These are phyloP conservation scores for Colletotrichum plurivorum DNA, from an alignment of 2,329 filamentous ascomycete species.

Conservation along the genomic window DNA sequence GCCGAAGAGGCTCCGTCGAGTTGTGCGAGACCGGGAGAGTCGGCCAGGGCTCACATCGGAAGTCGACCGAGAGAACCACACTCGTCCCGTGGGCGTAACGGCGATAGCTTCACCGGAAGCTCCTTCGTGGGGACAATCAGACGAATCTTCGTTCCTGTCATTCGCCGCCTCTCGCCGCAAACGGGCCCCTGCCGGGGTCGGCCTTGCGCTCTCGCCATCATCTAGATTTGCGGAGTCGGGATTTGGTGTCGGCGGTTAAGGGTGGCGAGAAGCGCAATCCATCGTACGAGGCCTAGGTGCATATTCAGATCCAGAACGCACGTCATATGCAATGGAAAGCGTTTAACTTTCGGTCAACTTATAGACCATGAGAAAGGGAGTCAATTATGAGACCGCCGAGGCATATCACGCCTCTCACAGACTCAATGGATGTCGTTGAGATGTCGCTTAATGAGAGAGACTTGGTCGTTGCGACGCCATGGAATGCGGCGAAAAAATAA, in stretches of 20 bases:
- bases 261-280: not conserved
- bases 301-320: not conserved
- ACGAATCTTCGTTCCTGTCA: constrained; percentile 16
- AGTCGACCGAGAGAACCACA: constrained; percentile 37
- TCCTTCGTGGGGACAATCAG: constrained; percentile 30
- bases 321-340: constrained; percentile 20
- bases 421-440: constrained; percentile 19
- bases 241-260: not conserved
- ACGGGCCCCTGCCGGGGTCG: constrained; percentile 25
- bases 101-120: constrained; percentile 30
- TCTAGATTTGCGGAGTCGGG: not conserved
- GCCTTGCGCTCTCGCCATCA: constrained; percentile 27
- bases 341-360: not conserved
- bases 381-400: not conserved
- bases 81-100: constrained; percentile 10
- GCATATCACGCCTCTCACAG: not conserved
- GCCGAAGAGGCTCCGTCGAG: constrained; percentile 27
- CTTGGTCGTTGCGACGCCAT: constrained; percentile 14
- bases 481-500: constrained; percentile 39
- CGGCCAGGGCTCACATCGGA: constrained; percentile 39
- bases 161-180: constrained; percentile 11
- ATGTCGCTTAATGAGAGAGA: not conserved
- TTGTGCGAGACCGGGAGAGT: constrained; percentile 26
- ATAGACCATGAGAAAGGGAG: too few relatives aligned
- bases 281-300: constrained; percentile 20